Percentiles rank a stretch among this genome's conserved stretches.
phyloP scores from a whole-genome alignment of 148 eudicot genomes.

The Agrostemma githago region DNA sequence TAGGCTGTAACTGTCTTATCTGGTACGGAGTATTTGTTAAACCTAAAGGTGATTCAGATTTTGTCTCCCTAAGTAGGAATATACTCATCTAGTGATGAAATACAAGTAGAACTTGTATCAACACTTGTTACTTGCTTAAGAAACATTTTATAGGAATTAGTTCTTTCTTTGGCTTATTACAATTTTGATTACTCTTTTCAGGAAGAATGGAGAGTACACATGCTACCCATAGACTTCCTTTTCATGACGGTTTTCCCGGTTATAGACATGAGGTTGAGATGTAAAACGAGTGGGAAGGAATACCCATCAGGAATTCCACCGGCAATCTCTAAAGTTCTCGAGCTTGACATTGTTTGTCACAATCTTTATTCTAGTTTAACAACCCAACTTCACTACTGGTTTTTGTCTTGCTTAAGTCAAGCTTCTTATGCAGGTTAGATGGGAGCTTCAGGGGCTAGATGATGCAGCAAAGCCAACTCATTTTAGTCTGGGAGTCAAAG shows the following conservation, averaged over 20 bases:
- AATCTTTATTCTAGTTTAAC: constrained; percentile 1
- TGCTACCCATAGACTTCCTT: constrained; percentile 78
- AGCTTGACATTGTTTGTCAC: constrained; percentile 73
- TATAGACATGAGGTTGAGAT: constrained; percentile 73
- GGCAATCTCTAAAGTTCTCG: constrained; percentile 59
- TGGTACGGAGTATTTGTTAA: not conserved
- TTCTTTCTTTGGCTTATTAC: not conserved
- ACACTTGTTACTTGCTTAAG: no score
- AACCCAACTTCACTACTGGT: not conserved
- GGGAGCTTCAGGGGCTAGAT: constrained; percentile 85
- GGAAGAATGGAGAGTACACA: constrained; percentile 93
- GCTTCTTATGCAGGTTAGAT: constrained; percentile 47
- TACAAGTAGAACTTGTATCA: no score
- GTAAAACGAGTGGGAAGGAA: constrained; percentile 52
- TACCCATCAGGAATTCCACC: constrained; percentile 72
- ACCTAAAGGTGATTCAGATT: not conserved
- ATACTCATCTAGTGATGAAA: no score
- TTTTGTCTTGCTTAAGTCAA: not conserved
- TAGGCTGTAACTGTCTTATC: not conserved
- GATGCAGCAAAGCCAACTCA: constrained; percentile 60
- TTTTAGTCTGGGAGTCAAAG: constrained; percentile 64
- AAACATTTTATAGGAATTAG: not conserved
- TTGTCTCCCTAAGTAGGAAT: no score
- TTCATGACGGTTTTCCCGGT: constrained; percentile 62
- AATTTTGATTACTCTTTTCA: constrained; percentile 27